These are phyloP conservation scores for Fusarium beomiforme DNA, from an alignment of 2,329 filamentous ascomycete genomes.

Conservation along the genomic window DNA sequence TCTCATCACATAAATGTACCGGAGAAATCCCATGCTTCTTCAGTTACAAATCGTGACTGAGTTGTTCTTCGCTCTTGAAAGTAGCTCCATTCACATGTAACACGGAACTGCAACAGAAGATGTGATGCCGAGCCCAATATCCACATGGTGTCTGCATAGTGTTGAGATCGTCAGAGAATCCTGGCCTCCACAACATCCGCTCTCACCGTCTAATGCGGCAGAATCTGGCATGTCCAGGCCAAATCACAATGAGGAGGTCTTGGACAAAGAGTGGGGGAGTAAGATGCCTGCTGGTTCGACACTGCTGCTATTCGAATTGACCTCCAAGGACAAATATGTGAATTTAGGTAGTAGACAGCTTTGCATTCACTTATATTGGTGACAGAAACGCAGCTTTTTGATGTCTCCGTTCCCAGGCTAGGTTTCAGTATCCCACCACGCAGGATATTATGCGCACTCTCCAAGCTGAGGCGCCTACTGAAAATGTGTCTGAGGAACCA, in stretches of 20 bases:
- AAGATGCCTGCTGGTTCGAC: neutral
- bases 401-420: neutral
- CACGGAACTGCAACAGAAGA: slow-evolving; percentile 9
- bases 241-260: slow-evolving; percentile 7
- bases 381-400: neutral
- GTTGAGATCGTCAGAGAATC: slow-evolving; percentile 22
- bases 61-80: neutral
- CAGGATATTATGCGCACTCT: neutral
- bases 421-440: neutral
- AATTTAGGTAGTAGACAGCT: neutral
- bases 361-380: neutral
- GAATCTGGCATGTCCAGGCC: neutral
- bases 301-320: neutral
- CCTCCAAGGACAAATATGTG: neutral
- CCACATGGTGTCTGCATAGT: slow-evolving; percentile 24
- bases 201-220: slow-evolving; percentile 28
- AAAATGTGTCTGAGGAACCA: no score
- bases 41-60: neutral
- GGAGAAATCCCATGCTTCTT: neutral
- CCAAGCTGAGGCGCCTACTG: no score
- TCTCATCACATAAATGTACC: neutral
- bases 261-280: neutral
- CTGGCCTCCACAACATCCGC: slow-evolving; percentile 11
- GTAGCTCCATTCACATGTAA: slow-evolving; percentile 20
- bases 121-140: slow-evolving; percentile 8